Evolutionary conservation across 139 green algal genomes (phyloP), one percentile per base, ranked within the genome.

Genomic region (Spirogloea muscicola): DNA sequence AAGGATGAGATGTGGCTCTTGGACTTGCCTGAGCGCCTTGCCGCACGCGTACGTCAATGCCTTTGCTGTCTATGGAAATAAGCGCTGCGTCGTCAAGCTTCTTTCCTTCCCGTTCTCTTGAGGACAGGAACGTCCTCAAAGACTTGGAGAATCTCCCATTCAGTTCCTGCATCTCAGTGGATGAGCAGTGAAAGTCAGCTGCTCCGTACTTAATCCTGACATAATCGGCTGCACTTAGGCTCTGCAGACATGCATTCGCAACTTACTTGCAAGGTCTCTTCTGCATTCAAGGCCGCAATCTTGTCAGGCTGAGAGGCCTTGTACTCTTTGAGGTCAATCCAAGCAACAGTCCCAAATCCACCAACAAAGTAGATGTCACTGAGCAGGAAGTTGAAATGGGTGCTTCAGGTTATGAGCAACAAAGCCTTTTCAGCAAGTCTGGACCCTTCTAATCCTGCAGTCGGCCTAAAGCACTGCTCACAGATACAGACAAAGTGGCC

Each of bases 301-400:
- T 74, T 55, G 80, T 99, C 94, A 10, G 94, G 94, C 29, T 82
- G 73, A 5, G 78, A 82, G 1, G 52, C 44, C 21, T 84, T 82
- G 86, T 98, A 98, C 73, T 97, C 91, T 0, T 77, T 75, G 3
- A 90, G 80, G 34, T 96, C 88, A 46, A 99, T 89, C 94, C 93
- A 98, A 49, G 90, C 85, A 51, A 96, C 86, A 3, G 90, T 95
- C 38, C 94, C 94, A 83, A 96, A 97, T 38, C 93, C 93, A 36
- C 93, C 93, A 16, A 98, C 92, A 80, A 99, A 99, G 82, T 96
- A 98, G 72, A 98, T 95, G 87, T 99, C 94, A 31, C 74, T 82
- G 58, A 33, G n/a, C 5, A 25, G 25, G 34, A 64, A 34, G 2
- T n/a, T 25, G 69, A 68, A 36, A 31, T 21, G 21, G 21, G 46